phyloP scores from a whole-genome alignment of 2,329 filamentous ascomycete species.

The Clarireedia hainanense region DNA sequence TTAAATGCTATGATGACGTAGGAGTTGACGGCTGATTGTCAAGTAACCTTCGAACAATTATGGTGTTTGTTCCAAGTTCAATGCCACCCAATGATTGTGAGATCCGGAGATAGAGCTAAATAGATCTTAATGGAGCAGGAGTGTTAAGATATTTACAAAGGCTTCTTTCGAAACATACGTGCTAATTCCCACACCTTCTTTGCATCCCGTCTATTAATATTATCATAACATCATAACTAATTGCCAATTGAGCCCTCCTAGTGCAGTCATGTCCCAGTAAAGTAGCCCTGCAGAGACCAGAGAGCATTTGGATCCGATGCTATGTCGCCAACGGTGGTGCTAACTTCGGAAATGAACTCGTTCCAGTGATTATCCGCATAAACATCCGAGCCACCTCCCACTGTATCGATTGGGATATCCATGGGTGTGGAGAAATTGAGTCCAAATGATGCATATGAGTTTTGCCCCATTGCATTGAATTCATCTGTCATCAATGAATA shows the following conservation, averaged over 20 bases:
- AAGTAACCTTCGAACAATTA: neutral
- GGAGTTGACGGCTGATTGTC: neutral
- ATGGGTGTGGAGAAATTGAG: slow-evolving; percentile 4
- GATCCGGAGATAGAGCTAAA: neutral
- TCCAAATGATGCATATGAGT: neutral
- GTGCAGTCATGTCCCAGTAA: neutral
- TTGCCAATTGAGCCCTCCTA: neutral
- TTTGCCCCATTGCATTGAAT: neutral
- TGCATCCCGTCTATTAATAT: neutral
- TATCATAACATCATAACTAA: neutral
- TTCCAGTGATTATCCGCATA: slow-evolving; percentile 8
- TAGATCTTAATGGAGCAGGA: neutral
- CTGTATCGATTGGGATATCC: neutral
- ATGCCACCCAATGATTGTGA: neutral
- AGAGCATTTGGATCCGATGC: neutral
- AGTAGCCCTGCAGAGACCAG: neutral
- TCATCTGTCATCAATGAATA: neutral
- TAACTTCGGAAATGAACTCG: slow-evolving; percentile 3
- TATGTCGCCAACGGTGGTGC: neutral
- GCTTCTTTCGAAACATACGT: neutral
- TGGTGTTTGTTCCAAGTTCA: neutral
- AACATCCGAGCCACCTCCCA: neutral
- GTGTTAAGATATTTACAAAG: neutral
- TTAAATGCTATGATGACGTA: no score
- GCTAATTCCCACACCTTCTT: neutral